Conservation (phyloP, 169 alveolate species). For the Ichthyophthirius multifiliis region DNA sequence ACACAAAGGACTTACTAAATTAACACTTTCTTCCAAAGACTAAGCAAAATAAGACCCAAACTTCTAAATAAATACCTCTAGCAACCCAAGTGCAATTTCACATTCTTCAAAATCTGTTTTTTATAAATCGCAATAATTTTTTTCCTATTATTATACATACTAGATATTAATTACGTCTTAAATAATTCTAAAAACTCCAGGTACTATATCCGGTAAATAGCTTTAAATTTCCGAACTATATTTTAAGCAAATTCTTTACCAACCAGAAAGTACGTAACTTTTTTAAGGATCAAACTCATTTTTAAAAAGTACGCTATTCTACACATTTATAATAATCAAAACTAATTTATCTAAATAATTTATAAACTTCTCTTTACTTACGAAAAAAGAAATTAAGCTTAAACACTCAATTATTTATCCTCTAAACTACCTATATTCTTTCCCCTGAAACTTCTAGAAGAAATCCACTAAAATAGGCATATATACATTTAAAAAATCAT, state of each 20-base stretch:
- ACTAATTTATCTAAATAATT: slow-evolving; percentile 48
- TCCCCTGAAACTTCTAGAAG: slow-evolving; percentile 25
- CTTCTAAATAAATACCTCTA: slow-evolving; percentile 73
- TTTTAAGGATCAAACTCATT: slow-evolving; percentile 59
- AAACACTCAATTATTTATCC: slow-evolving; percentile 73
- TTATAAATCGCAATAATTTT: no score
- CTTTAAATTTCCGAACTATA: slow-evolving; percentile 55
- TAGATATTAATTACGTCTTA: slow-evolving; percentile 23
- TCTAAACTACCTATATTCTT: slow-evolving; percentile 58
- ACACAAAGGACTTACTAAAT: slow-evolving; percentile 57
- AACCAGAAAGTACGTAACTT: slow-evolving; percentile 70
- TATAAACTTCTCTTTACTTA: slow-evolving; percentile 58
- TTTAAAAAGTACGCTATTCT: slow-evolving; percentile 46
- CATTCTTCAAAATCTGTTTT: slow-evolving; percentile 41
- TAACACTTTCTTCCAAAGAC: slow-evolving; percentile 59
- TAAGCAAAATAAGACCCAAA: slow-evolving; percentile 62
- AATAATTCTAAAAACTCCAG: slow-evolving; percentile 67
- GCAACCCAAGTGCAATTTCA: slow-evolving; percentile 77
- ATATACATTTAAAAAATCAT: slow-evolving; percentile 47
- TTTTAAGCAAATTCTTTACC: slow-evolving; percentile 79
- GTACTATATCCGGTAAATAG: slow-evolving; percentile 63
- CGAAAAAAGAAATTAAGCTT: slow-evolving; percentile 55
- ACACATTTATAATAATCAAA: slow-evolving; percentile 47
- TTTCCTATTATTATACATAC: no score
- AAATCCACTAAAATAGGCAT: slow-evolving; percentile 46